phyloP scores from a whole-genome alignment of 306 rosid genomes.

The Vachellia collinsii region DNA sequence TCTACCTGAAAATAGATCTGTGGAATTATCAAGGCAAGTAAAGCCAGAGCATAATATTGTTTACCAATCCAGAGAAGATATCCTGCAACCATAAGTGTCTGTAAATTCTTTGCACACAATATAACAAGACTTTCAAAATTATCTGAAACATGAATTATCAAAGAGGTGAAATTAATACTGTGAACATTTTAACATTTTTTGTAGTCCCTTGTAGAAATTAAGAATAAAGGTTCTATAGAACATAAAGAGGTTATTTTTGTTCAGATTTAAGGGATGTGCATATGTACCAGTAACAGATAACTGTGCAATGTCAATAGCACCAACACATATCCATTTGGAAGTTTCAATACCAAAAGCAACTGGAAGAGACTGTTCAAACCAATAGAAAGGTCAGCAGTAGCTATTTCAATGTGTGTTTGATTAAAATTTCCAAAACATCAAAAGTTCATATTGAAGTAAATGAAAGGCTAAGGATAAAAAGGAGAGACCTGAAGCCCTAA shows the following conservation, averaged over 20 bases:
- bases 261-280: not conserved
- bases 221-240: not conserved
- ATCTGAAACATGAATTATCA: not conserved
- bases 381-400: not conserved
- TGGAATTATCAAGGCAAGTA: not conserved
- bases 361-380: not conserved
- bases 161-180: not conserved
- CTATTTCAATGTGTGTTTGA: not conserved
- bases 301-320: not conserved
- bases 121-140: not conserved
- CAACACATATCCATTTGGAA: slow-evolving; percentile 3
- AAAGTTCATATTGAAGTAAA: not conserved
- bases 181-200: not conserved
- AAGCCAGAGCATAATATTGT: not conserved
- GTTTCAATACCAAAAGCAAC: not conserved
- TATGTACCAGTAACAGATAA: not conserved
- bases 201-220: not conserved
- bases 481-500: slow-evolving; percentile 83
- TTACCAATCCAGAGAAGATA: not conserved
- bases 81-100: not conserved
- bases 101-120: not conserved
- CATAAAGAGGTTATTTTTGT: not conserved
- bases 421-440: not conserved
- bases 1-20: not conserved
- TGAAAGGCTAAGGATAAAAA: slow-evolving; percentile 2